Percentiles rank a stretch among this genome's conserved stretches.
These are phyloP conservation scores for Aureobasidium sp. DNA, from an alignment of 2,329 filamentous ascomycete genomes.

Conservation along the genomic window DNA sequence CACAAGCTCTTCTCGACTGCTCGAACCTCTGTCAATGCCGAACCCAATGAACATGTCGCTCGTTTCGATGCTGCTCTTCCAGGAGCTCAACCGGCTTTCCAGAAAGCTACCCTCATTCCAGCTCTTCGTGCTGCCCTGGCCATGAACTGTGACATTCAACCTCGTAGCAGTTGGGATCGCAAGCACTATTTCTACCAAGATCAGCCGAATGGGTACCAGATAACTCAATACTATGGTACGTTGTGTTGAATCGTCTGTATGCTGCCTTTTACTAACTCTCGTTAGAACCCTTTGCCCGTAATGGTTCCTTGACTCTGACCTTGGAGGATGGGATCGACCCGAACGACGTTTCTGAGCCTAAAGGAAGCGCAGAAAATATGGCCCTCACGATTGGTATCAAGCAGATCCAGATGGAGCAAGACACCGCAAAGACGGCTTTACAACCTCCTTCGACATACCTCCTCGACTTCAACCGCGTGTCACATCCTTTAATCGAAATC, in stretches of 20 bases:
- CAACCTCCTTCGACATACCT: conserved; percentile 66
- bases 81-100: conserved; percentile 79
- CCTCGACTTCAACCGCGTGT: conserved; percentile 90
- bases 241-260: no score
- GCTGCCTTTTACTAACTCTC: not conserved
- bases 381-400: conserved; percentile 70
- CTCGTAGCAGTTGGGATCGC: conserved; percentile 75
- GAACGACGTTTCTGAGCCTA: conserved; percentile 59
- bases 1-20: conserved; percentile 79
- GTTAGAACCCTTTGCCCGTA: conserved; percentile 52
- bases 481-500: conserved; percentile 85
- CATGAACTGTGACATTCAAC: conserved; percentile 69
- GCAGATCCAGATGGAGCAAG: conserved; percentile 95
- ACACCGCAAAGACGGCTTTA: conserved; percentile 87
- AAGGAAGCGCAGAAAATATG: not conserved
- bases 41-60: conserved; percentile 77
- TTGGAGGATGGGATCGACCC: conserved; percentile 70
- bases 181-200: conserved; percentile 99
- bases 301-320: conserved; percentile 64
- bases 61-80: conserved; percentile 85
- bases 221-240: conserved; percentile 82
- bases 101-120: conserved; percentile 73
- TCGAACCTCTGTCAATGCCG: conserved; percentile 26
- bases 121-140: conserved; percentile 85
- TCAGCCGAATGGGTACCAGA: conserved; percentile 92